Evolutionary conservation across 305 asterid species (phyloP).

Genomic region (Stenogyne calaminthoides): DNA sequence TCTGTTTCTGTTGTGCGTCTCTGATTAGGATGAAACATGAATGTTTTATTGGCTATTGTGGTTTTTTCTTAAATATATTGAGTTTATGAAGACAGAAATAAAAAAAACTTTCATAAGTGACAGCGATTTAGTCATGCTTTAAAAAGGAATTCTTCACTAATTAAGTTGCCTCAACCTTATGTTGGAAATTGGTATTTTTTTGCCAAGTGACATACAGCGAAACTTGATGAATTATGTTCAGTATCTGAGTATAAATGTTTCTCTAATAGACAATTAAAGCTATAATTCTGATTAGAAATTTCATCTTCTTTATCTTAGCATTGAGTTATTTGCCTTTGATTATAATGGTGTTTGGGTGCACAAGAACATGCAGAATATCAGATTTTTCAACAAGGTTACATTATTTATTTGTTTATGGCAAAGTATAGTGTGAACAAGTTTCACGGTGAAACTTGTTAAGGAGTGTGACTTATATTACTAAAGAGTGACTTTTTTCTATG

Average conservation of each 20-base stretch:
- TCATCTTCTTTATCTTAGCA: background rate
- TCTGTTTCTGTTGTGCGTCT: background rate
- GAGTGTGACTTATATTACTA: no score
- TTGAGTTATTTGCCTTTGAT: background rate
- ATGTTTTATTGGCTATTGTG: background rate
- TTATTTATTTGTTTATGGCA: background rate
- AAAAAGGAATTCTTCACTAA: conserved; percentile 5
- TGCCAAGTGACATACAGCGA: background rate
- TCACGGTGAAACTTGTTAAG: no score
- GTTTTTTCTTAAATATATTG: background rate
- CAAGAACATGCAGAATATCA: background rate
- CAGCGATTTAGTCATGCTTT: background rate
- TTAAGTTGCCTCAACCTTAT: background rate
- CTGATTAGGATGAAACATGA: background rate
- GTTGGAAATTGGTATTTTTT: background rate
- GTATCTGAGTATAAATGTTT: no score
- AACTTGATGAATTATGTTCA: background rate
- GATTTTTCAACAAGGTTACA: background rate
- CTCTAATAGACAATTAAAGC: no score
- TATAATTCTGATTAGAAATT: no score
- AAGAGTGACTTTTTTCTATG: no score
- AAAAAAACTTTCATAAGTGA: background rate
- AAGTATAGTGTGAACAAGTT: no score
- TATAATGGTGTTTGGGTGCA: background rate
- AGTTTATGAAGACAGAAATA: background rate